Conservation (phyloP, 1,284 basidiomycete genomes). For the Apiotrichum porosum region DNA sequence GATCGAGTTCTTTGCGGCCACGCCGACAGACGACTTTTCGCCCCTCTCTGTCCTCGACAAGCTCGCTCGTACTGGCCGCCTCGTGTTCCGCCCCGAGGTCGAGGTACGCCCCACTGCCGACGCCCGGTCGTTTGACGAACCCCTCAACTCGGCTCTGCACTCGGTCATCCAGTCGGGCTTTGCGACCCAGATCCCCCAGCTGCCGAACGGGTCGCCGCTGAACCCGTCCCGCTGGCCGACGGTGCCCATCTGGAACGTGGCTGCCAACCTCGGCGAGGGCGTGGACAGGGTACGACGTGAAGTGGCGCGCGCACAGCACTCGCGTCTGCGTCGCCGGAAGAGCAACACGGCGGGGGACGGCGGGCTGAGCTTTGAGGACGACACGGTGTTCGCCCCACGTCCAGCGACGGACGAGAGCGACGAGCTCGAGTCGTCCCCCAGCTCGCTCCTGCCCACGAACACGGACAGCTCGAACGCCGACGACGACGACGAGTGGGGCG, state of each 20-base stretch:
- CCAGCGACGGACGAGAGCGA: conserved; percentile 8
- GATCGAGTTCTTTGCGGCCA: conserved; percentile 66
- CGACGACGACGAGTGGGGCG: conserved; percentile 29
- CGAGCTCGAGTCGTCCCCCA: conserved; percentile 28
- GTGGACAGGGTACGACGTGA: conserved; percentile 38
- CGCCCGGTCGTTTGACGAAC: conserved; percentile 64
- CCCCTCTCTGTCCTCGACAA: conserved; percentile 64
- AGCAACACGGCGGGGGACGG: conserved; percentile 16
- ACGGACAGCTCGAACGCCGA: conserved; percentile 21
- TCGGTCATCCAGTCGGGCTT: conserved; percentile 56
- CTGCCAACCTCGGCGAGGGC: conserved; percentile 38
- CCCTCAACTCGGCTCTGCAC: conserved; percentile 65
- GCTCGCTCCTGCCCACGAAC: conserved; percentile 25
- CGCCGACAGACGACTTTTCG: conserved; percentile 69
- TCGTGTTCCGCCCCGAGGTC: conserved; percentile 67
- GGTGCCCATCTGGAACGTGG: conserved; percentile 42
- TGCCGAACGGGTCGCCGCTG: conserved; percentile 61
- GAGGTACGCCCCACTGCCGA: conserved; percentile 52
- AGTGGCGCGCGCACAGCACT: conserved; percentile 30
- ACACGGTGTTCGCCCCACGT: conserved; percentile 30
- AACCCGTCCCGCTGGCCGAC: conserved; percentile 22
- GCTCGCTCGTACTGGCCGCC: conserved; percentile 58
- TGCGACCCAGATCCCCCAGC: conserved; percentile 61
- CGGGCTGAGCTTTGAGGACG: conserved; percentile 46
- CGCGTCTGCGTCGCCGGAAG: conserved; percentile 15